Evolutionary conservation across 306 rosid species (phyloP).

Genomic region (Coriaria nepalensis): DNA sequence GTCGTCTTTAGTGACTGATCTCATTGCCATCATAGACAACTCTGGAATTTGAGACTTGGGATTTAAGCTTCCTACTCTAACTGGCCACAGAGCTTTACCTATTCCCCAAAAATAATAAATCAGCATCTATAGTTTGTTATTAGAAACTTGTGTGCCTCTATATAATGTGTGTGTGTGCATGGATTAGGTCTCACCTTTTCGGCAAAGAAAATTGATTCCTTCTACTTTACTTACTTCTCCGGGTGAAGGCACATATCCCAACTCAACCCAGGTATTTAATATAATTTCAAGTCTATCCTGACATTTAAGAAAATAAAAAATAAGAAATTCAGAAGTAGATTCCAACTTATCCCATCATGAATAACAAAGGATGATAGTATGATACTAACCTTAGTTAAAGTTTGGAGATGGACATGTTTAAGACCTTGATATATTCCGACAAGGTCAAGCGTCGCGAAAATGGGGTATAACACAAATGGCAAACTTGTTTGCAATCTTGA

Average conservation of each 20-base stretch:
- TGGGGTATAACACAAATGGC: constrained; percentile 53
- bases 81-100: constrained; percentile 54
- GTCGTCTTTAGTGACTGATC: constrained; percentile 33
- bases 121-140: constrained; percentile 11
- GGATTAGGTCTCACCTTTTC: constrained; percentile 36
- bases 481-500: constrained; percentile 51
- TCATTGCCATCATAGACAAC: constrained; percentile 55
- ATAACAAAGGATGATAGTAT: too few relatives aligned
- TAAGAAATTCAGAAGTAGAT: background rate
- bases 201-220: constrained; percentile 50
- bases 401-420: constrained; percentile 69
- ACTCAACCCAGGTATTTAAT: constrained; percentile 65
- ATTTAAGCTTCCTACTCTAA: constrained; percentile 72
- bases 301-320: constrained; percentile 9
- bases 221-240: constrained; percentile 76
- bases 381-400: constrained; percentile 65
- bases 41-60: constrained; percentile 41
- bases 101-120: constrained; percentile 13
- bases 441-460: constrained; percentile 71
- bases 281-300: constrained; percentile 93
- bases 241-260: constrained; percentile 60
- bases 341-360: background rate
- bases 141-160: background rate
- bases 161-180: constrained; percentile 1
- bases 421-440: constrained; percentile 79